A percentile compares a stretch with the other conserved stretches of the same genome.
Evolutionary conservation across 345 rosid species (phyloP).

Genomic region (Gynandropsis gynandra): DNA sequence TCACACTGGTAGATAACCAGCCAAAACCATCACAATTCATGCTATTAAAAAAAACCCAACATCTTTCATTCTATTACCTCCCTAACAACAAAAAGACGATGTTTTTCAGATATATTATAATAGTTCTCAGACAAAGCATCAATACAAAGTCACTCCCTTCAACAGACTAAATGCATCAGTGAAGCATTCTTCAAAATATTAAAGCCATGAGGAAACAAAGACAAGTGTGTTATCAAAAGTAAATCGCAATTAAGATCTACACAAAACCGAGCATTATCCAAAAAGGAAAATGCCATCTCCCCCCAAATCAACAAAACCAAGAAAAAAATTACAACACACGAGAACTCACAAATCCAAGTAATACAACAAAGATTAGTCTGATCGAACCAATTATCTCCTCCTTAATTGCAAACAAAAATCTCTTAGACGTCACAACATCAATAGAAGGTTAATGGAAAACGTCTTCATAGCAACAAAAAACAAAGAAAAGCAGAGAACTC

Average conservation of each 20-base stretch:
- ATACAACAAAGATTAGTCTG: conserved; percentile 3
- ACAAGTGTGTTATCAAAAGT: background rate
- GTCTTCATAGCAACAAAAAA: background rate
- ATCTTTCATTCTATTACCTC: too few species aligned
- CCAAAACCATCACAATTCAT: conserved; percentile 4
- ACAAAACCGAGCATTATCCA: background rate
- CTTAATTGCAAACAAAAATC: background rate
- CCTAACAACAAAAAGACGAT: background rate
- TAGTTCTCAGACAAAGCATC: background rate
- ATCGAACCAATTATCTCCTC: background rate
- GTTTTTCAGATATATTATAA: background rate
- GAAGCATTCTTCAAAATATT: background rate
- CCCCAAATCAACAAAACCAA: background rate
- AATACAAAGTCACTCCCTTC: conserved; percentile 2
- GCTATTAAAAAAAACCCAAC: background rate
- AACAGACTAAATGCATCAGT: conserved; percentile 4
- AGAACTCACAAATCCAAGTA: conserved; percentile 5
- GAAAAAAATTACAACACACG: background rate
- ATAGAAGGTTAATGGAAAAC: background rate
- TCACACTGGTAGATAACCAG: background rate
- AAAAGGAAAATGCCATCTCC: background rate
- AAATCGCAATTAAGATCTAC: background rate
- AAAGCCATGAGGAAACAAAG: background rate
- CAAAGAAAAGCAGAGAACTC: background rate
- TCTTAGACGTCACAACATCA: background rate